phyloP scores from a whole-genome alignment of 2,329 filamentous ascomycete species.

The Arthroderma sp. region DNA sequence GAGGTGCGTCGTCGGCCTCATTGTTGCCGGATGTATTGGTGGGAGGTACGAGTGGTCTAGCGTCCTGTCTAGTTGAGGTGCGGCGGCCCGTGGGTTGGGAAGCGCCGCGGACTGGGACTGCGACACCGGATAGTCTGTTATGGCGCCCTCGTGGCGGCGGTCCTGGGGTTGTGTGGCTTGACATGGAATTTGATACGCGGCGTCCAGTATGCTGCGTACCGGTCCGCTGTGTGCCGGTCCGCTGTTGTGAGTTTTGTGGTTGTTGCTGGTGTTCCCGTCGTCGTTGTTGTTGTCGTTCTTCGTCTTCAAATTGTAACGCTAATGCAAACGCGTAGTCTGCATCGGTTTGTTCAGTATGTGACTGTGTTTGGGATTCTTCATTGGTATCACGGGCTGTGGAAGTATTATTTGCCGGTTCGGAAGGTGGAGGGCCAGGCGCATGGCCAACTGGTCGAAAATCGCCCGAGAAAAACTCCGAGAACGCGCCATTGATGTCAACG shows the following conservation, averaged over 20 bases:
- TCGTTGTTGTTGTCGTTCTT: constrained; percentile 48
- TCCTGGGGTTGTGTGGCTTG: background rate
- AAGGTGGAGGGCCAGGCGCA: constrained; percentile 7
- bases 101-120: constrained; percentile 2
- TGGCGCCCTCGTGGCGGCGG: background rate
- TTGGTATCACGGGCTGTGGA: background rate
- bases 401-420: background rate
- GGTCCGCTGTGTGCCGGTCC: background rate
- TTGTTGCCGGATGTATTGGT: constrained; percentile 29
- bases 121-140: background rate
- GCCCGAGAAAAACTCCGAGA: constrained; percentile 72
- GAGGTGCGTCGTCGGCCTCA: constrained; percentile 41
- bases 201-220: background rate
- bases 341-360: constrained; percentile 52
- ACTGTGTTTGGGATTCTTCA: constrained; percentile 24
- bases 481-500: constrained; percentile 72
- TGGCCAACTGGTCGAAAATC: constrained; percentile 79
- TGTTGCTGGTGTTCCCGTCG: constrained; percentile 1
- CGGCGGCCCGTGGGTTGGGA: constrained; percentile 8
- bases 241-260: constrained; percentile 1
- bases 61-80: constrained; percentile 10
- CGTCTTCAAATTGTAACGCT: constrained; percentile 83
- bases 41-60: constrained; percentile 24
- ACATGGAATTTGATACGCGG: background rate
- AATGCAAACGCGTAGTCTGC: constrained; percentile 73